Percentiles rank a stretch among this genome's conserved stretches.
Conservation (phyloP, 768 basidiomycete genomes). For the Boletus rex-veris region DNA sequence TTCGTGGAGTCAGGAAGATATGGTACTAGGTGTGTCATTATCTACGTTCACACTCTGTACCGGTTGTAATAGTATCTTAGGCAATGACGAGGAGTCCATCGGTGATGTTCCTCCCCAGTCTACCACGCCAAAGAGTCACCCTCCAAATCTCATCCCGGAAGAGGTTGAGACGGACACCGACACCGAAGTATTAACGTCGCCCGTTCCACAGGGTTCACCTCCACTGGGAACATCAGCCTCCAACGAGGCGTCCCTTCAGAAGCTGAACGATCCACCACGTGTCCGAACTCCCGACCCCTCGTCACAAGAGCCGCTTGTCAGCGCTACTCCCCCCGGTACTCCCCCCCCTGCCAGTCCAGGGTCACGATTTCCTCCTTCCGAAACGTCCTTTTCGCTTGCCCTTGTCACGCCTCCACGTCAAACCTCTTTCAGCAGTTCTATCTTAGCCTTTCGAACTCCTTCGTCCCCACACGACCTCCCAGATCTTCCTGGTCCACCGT, state of each 20-base stretch:
- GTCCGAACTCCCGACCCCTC: constrained; percentile 1
- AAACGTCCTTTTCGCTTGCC: constrained; percentile 16
- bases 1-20: constrained; percentile 17
- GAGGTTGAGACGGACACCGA: constrained; percentile 25
- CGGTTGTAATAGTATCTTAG: constrained; percentile 21
- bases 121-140: constrained; percentile 26
- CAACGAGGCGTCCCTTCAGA: constrained; percentile 17
- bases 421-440: constrained; percentile 39
- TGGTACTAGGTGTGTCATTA: constrained; percentile 16
- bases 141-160: constrained; percentile 9
- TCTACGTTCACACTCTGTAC: background rate
- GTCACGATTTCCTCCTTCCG: constrained; percentile 1
- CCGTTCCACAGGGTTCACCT: constrained; percentile 20
- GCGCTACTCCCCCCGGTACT: constrained; percentile 25
- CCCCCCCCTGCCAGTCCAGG: constrained; percentile 14
- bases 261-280: constrained; percentile 16
- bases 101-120: constrained; percentile 19
- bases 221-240: constrained; percentile 4
- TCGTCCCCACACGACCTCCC: constrained; percentile 61
- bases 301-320: constrained; percentile 7
- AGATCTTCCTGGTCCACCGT: constrained; percentile 64
- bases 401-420: constrained; percentile 50
- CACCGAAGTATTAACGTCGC: constrained; percentile 27
- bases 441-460: constrained; percentile 55
- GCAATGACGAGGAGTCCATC: constrained; percentile 38